Evolutionary conservation across 2,329 filamentous ascomycete species (phyloP), one percentile per base, ranked within the genome.

Genomic region (Fusarium redolens): DNA sequence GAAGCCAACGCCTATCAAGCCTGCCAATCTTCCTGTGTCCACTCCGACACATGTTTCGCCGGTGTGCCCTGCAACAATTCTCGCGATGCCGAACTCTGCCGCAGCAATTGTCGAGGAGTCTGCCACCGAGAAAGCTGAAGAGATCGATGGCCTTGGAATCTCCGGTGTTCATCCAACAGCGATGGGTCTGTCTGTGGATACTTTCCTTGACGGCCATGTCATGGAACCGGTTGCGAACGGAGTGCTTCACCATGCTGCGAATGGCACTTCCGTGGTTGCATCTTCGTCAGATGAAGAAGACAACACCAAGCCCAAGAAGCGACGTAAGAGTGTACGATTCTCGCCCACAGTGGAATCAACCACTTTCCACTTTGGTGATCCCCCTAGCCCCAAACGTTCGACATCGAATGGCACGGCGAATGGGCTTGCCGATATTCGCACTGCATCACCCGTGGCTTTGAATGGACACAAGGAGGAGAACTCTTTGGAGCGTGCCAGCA

Each of bases 241-340:
- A 7, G 15, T 47, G 8, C 25, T 40, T 38, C 38, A 59, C 11
- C 22, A 47, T 31, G 55, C 55, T 4, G n/a, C 63, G 37, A 75
- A 69, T 30, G 65, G 63, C 3, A 54, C 51, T 35, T 65, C 50
- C 25, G 58, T 60, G 3, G 20, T 65, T n/a, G 48, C 48, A 2
- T 74, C 73, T 35, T 76, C 73, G 3, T 72, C 72, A 38, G 77
- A 77, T 50, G 61, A 61, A 5, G 57, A 59, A n/a, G 78, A 78
- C 20, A 60, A 43, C 11, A 54, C 60, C 4, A 77, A 75, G 33
- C 45, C 69, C 1, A 45, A 77, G 11, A 87, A 85, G 75, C 83
- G 85, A 40, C 82, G 82, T 44, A 94, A 93, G 82, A 91, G 88
- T 61, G 92, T 94, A 4, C 88, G 91, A 13, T 94, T 94, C 76